Evolutionary conservation across 257 asterid species (phyloP), one percentile per base, ranked within the genome.

Genomic region (Salvia splendens): DNA sequence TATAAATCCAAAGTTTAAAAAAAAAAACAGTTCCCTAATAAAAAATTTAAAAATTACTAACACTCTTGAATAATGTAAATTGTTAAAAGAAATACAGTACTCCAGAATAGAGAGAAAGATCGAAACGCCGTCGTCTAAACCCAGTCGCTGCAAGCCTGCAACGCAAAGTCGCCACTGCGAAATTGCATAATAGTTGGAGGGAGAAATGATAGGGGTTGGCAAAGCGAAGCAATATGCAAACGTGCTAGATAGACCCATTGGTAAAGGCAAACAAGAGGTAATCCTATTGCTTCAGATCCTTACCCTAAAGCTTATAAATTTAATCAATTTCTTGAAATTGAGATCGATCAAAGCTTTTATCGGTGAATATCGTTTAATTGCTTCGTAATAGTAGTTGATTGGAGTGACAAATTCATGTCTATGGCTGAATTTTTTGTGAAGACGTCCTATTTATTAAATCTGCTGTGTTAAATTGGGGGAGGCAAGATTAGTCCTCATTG

Each of bases 241-340:
- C 80, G 96, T 94, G 42, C 80, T 94, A 6, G 97, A 91, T 54
- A 84, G 84, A 72, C 99, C 99, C 60, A 77, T 93, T 59, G 76
- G 96, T 85, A 94, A 94, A 79, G 99, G 97, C 62, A 94, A 94
- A 71, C 99, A 94, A 81, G 99, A 94, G 97, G 99, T 92, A 74
- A 12, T 43, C 33, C 28, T 28, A 8, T 10, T 33, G 54, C 42
- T 50, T 68, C 68, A 77, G 72, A 77, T 76, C 84, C 64, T 38
- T 35, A 15, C 14, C 56, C 48, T 42, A 40, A 38, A 48, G 45
- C 20, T 12, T 30, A 11, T 14, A 47, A 53, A 6, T 67, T 67
- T 35, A 48, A 15, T 38, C 8, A 45, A 4, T 20, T 73, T 41
- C 12, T 57, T 10, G 49, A 59, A 51, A 53, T 70, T 47, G 68